phyloP scores from a whole-genome alignment of 1,284 basidiomycete genomes.

The Chalciporus piperatoides region DNA sequence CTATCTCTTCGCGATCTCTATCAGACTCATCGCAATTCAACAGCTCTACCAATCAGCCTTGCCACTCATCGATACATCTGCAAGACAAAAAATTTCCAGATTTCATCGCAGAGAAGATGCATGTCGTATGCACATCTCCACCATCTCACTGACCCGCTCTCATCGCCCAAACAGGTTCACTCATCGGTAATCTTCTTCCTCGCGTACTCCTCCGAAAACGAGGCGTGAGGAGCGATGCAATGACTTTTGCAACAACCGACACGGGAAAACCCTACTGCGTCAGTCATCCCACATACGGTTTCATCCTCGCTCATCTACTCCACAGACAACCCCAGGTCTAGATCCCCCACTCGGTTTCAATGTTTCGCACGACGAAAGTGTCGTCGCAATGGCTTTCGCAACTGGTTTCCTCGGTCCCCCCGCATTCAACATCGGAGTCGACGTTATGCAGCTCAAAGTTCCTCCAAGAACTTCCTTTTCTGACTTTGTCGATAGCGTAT shows the following conservation, averaged over 20 bases:
- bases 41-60: constrained; percentile 58
- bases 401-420: constrained; percentile 52
- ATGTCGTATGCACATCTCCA: constrained; percentile 49
- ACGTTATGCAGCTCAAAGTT: constrained; percentile 71
- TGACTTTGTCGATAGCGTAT: constrained; percentile 60
- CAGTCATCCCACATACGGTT: constrained; percentile 22
- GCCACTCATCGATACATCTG: constrained; percentile 50
- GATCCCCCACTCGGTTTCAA: constrained; percentile 66
- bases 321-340: constrained; percentile 43
- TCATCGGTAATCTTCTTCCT: constrained; percentile 69
- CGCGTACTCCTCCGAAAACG: constrained; percentile 55
- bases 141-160: neutral
- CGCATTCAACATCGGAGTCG: constrained; percentile 62
- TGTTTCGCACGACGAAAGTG: constrained; percentile 71
- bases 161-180: constrained; percentile 46
- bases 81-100: constrained; percentile 50
- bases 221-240: constrained; percentile 43
- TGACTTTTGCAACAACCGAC: constrained; percentile 54
- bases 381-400: constrained; percentile 66
- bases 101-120: constrained; percentile 71
- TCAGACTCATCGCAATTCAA: neutral
- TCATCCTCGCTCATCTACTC: constrained; percentile 2
- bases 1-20: neutral
- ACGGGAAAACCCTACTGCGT: constrained; percentile 73
- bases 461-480: constrained; percentile 53